Base-by-base conservation (phyloP, 208 protist genomes). In the Leishmania guyanensis region DNA sequence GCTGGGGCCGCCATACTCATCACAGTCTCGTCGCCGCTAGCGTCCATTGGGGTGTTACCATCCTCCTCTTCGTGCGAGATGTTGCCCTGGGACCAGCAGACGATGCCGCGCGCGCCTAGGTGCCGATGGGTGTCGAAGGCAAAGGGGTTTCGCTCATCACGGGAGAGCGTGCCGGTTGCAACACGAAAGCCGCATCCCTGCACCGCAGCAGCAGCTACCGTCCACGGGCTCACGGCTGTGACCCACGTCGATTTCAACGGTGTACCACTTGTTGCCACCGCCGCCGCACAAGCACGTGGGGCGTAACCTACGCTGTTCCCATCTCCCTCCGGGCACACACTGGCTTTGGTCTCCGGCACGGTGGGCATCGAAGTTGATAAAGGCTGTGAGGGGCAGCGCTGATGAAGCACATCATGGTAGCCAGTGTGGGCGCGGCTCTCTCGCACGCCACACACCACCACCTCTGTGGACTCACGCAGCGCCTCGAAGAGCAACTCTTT, bases 371-470 rank as follows among this genome's bases (percentile, higher is more conserved):
- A 29, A 33, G 50, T n/a, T 20, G 76, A 22, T 14, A 20, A 29
- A 17, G 62, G 56, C 20, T 39, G 58, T 29, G 33, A 17, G 9
- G 70, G 72, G 20, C 50, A 86, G 46, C 82, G 82, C 72, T 81
- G 79, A 66, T 93, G 90, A 51, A 86, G 75, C 29, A 86, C 56
- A 75, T 94, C 86, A 81, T 95, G 90, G 69, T 86, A 91, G 43
- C 87, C 84, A 33, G 54, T 53, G 75, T 95, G 91, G 20, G 88
- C 79, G 2, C 92, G 89, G 54, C 86, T 88, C 84, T 97, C 93
- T 3, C 88, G 90, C 43, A 89, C 82, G 9, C 86, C 83, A 58
- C 87, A 91, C 48, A 94, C 87, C 53, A 95, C 91, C 8, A 94
- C 83, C 43, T 92, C 88, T 0, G 88, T 94, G 20, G 91, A 62